Evolutionary conservation across 1,139 yeast species (phyloP).

Genomic region (Suhomyces yuchorum): DNA sequence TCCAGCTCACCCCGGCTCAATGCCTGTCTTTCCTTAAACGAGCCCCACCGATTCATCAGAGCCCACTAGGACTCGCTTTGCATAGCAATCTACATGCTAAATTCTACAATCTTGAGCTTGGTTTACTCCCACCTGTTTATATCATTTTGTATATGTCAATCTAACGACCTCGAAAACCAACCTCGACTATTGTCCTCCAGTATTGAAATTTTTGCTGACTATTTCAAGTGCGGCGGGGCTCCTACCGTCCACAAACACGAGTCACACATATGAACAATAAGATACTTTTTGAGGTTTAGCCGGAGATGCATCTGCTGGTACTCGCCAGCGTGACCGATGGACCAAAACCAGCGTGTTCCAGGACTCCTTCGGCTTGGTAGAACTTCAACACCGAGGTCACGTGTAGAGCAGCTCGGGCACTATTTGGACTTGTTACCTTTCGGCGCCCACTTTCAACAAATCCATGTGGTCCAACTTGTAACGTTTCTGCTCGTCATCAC

Average conservation of each 20-base stretch:
- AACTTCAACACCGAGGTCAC: too few species aligned
- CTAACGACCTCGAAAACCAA: neutral
- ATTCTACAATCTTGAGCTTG: conserved; percentile 4
- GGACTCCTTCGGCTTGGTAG: neutral
- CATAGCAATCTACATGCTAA: conserved; percentile 2
- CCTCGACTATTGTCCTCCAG: neutral
- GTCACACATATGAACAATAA: neutral
- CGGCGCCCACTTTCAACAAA: conserved; percentile 44
- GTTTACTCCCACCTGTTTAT: conserved; percentile 4
- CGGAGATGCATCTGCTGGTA: neutral
- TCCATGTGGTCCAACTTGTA: conserved; percentile 33
- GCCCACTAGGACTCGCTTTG: neutral
- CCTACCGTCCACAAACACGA: neutral
- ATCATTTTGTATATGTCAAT: conserved; percentile 6
- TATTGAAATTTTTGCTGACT: neutral
- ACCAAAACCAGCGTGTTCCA: neutral
- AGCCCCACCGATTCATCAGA: neutral
- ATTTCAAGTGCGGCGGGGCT: conserved; percentile 1
- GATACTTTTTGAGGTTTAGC: neutral
- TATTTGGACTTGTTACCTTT: too few species aligned
- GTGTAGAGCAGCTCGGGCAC: too few species aligned
- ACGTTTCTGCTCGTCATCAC: conserved; percentile 52
- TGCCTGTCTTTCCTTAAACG: conserved; percentile 1
- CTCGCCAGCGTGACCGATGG: neutral
- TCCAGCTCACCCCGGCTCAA: conserved; percentile 2